Conservation (phyloP, 495 filamentous ascomycete genomes). For the Rhizodiscina lignyota region DNA sequence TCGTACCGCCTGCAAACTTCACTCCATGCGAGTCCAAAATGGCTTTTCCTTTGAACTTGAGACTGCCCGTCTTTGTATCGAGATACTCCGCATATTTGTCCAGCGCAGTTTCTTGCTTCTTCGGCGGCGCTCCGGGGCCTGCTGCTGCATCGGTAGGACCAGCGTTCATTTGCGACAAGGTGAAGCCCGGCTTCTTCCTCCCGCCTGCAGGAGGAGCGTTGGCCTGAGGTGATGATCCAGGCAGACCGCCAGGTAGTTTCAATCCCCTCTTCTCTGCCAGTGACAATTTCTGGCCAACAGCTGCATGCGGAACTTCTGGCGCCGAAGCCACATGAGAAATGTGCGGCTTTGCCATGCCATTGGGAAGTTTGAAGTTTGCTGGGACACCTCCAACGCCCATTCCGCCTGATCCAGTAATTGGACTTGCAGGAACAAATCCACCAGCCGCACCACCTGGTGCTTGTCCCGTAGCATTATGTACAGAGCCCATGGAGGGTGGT, state of each 20-base stretch:
- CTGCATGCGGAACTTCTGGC: slow-evolving; percentile 17
- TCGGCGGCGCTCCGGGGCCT: slow-evolving; percentile 9
- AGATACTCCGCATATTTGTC: slow-evolving; percentile 87
- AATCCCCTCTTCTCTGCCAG: slow-evolving; percentile 26
- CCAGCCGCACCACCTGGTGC: too few relatives aligned
- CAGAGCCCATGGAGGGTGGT: too few relatives aligned
- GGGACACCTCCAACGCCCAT: slow-evolving; percentile 13
- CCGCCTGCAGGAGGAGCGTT: slow-evolving; percentile 9
- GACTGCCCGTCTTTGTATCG: slow-evolving; percentile 74
- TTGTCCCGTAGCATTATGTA: too few relatives aligned
- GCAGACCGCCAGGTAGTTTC: slow-evolving; percentile 21
- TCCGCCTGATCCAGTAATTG: too few relatives aligned
- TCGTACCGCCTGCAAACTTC: slow-evolving; percentile 76
- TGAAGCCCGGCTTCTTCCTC: slow-evolving; percentile 19
- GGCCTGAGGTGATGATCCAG: slow-evolving; percentile 12
- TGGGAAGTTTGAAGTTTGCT: slow-evolving; percentile 13
- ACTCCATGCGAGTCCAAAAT: slow-evolving; percentile 76
- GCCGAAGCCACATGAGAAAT: slow-evolving; percentile 17
- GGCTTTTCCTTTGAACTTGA: slow-evolving; percentile 89
- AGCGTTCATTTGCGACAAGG: slow-evolving; percentile 21
- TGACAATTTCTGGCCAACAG: slow-evolving; percentile 19
- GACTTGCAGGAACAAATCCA: too few relatives aligned
- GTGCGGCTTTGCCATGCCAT: slow-evolving; percentile 9
- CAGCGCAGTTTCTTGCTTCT: slow-evolving; percentile 45
- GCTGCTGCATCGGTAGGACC: slow-evolving; percentile 6